Conservation (phyloP, 148 eudicot species). For the Oxyria digyna region DNA sequence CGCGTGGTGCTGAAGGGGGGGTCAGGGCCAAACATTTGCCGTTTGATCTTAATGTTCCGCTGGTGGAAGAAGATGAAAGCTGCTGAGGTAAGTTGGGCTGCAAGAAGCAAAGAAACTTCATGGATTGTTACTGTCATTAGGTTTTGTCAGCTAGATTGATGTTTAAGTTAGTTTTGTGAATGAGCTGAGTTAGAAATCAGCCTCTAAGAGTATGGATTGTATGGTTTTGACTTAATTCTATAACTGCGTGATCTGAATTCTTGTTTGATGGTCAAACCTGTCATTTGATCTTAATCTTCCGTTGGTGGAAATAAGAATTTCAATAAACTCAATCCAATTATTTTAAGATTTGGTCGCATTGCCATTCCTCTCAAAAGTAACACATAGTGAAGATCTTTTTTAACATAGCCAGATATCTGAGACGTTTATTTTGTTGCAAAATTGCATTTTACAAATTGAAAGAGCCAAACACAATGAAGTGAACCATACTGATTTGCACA, state of each 20-base stretch:
- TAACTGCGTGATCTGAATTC: background rate
- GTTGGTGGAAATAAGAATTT: too few species aligned
- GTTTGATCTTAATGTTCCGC: conserved; percentile 3
- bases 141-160: background rate
- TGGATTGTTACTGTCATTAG: too few species aligned
- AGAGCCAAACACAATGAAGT: too few species aligned
- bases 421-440: too few species aligned
- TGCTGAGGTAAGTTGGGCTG: background rate
- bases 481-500: too few species aligned
- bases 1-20: background rate
- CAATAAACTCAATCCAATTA: too few species aligned
- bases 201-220: background rate
- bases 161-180: background rate
- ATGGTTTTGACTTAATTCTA: background rate
- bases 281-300: too few species aligned
- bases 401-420: too few species aligned
- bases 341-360: too few species aligned
- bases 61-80: background rate
- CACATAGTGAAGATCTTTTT: too few species aligned
- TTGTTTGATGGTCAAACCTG: background rate
- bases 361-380: too few species aligned
- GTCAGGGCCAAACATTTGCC: background rate
- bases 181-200: background rate
- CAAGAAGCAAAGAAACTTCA: background rate
- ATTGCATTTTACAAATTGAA: too few species aligned